A percentile compares a stretch with the other conserved stretches of the same genome.
Conservation (phyloP, 2,329 filamentous ascomycete genomes). For the Trichoderma harzianum region DNA sequence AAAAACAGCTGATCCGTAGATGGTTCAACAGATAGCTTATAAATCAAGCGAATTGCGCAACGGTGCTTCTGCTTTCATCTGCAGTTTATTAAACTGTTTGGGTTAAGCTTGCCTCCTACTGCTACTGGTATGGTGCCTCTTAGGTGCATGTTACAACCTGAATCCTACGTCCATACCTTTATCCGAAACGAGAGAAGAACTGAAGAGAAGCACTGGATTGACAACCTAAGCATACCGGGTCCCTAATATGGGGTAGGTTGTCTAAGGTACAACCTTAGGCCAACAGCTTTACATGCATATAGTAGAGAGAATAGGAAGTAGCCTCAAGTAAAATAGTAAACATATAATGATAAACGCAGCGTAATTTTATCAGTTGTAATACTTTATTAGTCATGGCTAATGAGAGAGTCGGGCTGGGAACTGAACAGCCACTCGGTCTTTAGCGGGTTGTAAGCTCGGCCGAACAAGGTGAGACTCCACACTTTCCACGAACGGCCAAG, state of each 20-base stretch:
- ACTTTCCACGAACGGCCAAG: neutral
- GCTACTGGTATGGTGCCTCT: neutral
- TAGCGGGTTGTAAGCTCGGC: slow-evolving; percentile 5
- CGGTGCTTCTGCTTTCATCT: neutral
- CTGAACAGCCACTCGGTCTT: neutral
- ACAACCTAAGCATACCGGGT: neutral
- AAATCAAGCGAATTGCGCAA: neutral
- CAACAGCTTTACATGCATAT: neutral
- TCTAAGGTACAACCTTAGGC: neutral
- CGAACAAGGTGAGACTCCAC: neutral
- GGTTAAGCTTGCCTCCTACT: neutral
- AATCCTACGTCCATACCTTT: neutral
- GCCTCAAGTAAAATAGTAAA: neutral
- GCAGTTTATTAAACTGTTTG: neutral
- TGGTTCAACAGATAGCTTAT: neutral
- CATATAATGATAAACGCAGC: neutral
- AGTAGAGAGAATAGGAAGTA: neutral
- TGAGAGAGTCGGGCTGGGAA: neutral
- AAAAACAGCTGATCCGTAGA: neutral
- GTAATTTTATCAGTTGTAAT: neutral
- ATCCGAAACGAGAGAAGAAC: neutral
- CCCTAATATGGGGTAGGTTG: neutral
- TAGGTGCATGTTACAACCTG: neutral
- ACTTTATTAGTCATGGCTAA: neutral
- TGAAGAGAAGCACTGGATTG: neutral